Percentiles rank a stretch among this genome's conserved stretches.
Evolutionary conservation across 1,284 basidiomycete genomes (phyloP).

Genomic region (Veloporphyrellus conicus): DNA sequence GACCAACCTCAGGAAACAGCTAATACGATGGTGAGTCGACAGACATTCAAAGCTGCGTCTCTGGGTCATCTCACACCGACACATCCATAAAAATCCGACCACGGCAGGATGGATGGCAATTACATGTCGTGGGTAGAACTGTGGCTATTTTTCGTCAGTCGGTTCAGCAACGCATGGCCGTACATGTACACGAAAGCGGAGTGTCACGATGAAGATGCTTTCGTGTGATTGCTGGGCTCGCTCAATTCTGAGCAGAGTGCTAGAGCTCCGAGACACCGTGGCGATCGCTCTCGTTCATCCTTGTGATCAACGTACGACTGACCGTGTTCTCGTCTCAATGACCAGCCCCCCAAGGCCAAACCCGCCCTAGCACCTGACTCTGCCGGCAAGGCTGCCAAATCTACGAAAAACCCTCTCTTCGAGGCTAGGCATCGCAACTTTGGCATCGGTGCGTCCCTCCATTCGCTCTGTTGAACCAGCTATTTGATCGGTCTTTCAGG

Average conservation of each 20-base stretch:
- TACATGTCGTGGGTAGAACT: slow-evolving; percentile 16
- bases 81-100: slow-evolving; percentile 13
- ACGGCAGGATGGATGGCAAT: slow-evolving; percentile 27
- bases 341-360: slow-evolving; percentile 78
- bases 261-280: slow-evolving; percentile 72
- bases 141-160: no score
- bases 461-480: no score
- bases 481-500: no score
- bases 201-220: slow-evolving; percentile 22
- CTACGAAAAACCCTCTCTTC: slow-evolving; percentile 93
- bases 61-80: slow-evolving; percentile 20
- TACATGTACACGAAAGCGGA: slow-evolving; percentile 19
- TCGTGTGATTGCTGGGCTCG: slow-evolving; percentile 29
- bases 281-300: slow-evolving; percentile 33
- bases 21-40: slow-evolving; percentile 27
- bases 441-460: slow-evolving; percentile 87
- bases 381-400: slow-evolving; percentile 69
- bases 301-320: slow-evolving; percentile 41
- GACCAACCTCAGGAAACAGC: slow-evolving; percentile 9
- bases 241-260: slow-evolving; percentile 27
- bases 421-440: slow-evolving; percentile 89
- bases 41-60: slow-evolving; percentile 10
- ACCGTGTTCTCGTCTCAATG: slow-evolving; percentile 74
- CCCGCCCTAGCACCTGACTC: slow-evolving; percentile 73
- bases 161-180: slow-evolving; percentile 21